Evolutionary conservation across 169 alveolate species (phyloP), one percentile per base, ranked within the genome.

Genomic region (Plasmodium adleri): DNA sequence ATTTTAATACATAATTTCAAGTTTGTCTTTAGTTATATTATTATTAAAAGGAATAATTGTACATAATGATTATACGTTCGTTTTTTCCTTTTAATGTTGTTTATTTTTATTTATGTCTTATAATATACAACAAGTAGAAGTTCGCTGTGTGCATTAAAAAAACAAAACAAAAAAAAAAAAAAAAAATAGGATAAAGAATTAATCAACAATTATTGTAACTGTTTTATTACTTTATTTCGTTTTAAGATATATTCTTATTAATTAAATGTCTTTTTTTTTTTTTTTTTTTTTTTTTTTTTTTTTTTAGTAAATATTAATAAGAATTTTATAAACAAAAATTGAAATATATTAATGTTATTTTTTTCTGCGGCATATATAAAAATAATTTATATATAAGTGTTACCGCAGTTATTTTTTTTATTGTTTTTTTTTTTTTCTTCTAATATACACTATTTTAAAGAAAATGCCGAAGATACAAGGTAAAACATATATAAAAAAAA

Each of bases 391-490:
- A 17, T n/a, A 26, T 58, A 20, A 49, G 45, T 32, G 45, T 32
- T 49, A 15, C 39, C 52, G 15, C 70, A 45, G 8, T 43, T 60
- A 54, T 56, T n/a, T 10, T 26, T 47, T 43, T 32, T 47, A 3
- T 45, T 39, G 7, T 64, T 49, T 49, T 76, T 64, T 76, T 20
- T 80, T 80, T 20, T 13, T 9, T 39, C 17, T 80, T 45, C n/a
- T n/a, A n/a, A n/a, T n/a, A 64, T 49, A 43, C 63, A 6, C 56
- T 80, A 32, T 80, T 67, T 58, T 60, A 56, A 39, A 49, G 74
- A 28, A 68, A 80, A 80, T 80, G 90, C 83, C 90, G 50, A 59
- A 80, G 32, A 54, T 20, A 54, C 85, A 68, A 80, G 74, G 90
- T 80, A 80, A 80, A 72, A 56, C 26, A 56, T 56, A 26, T 39